Base-by-base conservation (phyloP, 192 early-diverging fungal genomes). In the Mortierella claussenii region DNA sequence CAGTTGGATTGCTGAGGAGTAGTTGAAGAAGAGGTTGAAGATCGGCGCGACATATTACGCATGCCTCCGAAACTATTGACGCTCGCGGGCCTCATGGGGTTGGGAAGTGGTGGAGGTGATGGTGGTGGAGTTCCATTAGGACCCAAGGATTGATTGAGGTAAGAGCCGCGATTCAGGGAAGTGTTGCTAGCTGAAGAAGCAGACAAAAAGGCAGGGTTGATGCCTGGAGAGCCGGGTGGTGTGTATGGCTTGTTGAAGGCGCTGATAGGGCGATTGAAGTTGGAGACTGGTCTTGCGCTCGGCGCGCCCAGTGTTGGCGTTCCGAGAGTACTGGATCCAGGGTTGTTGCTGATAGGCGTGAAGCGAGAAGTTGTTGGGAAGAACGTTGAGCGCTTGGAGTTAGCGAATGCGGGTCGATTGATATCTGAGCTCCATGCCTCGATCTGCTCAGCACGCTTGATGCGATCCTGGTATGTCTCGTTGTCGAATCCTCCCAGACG, bases 351-450 rank as follows among this genome's bases (percentile, higher is more conserved):
- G 1, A 57, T 55, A 24, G 55, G 68, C 4, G 68, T 80, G 48
- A 80, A 69, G 23, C 68, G 58, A 18, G 58, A 70, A 6, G 65
- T 71, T 0, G 59, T 71, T 18, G 64, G 69, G 52, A 70, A 69
- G 37, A 79, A 67, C 11, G 78, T 61, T 27, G 51, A 27, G 27
- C 64, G 28, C 51, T 79, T 80, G 42, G 48, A 42, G 21, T 54
- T 60, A 24, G 57, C 37, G 30, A 71, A 73, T 10, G 68, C 80
- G 11, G 78, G 78, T 18, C 86, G 85, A 68, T 87, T 84, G 67
- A 90, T 93, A 47, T 87, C 85, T 26, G 90, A 87, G 37, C 87
- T 85, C 92, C 92, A 94, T 36, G 83, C 83, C 67, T 94, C 92
- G 30, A 94, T 92, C 68, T 89, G 87, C 12, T 81, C 83, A 44